Base-by-base conservation (phyloP, 495 filamentous ascomycete genomes). In the Cairneyella variabilis region DNA sequence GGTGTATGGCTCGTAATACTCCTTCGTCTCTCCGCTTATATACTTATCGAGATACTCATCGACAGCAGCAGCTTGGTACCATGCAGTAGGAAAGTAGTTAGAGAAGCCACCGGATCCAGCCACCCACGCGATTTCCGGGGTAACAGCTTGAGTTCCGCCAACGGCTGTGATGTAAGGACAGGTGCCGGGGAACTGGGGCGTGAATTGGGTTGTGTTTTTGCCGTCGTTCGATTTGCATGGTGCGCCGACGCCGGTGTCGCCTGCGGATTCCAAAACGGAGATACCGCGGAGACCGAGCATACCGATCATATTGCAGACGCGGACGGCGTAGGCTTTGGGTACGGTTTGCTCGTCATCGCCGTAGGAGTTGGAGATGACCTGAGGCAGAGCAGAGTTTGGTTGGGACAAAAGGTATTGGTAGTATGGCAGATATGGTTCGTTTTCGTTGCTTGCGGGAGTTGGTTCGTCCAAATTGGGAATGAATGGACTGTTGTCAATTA, bases 291-390 rank as follows among this genome's bases (percentile, higher is more conserved):
- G 80, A 32, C 88, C 89, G 14, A 93, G 79, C 64, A 88, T 78
- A 38, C 79, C 78, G 65, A 78, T 82, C 34, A 84, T 64, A 64
- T 85, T 80, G 72, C 89, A 93, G 3, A 89, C 85, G 34, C 72
- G 76, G 38, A 71, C 69, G 37, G 86, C 83, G 59, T 90, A 95
- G 1, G 73, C 65, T 28, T 72, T 62, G 0, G 88, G 87, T 0
- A 93, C 78, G 3, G 80, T 86, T 70, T 91, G 70, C 64, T 95
- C 90, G 41, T 90, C 80, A 58, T 92, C 89, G 36, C 87, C 88
- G 64, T 93, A 95, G 0, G 84, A 89, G 38, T 83, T 90, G 30
- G 86, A 84, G 53, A 95, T 79, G 11, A 87, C 81, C 53, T 86
- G 81, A 1, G 89, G 90, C 9, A 95, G 74, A 7, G 82, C 71